phyloP scores from a whole-genome alignment of 73 alveolate species.

The Tetrahymena thermophila region DNA sequence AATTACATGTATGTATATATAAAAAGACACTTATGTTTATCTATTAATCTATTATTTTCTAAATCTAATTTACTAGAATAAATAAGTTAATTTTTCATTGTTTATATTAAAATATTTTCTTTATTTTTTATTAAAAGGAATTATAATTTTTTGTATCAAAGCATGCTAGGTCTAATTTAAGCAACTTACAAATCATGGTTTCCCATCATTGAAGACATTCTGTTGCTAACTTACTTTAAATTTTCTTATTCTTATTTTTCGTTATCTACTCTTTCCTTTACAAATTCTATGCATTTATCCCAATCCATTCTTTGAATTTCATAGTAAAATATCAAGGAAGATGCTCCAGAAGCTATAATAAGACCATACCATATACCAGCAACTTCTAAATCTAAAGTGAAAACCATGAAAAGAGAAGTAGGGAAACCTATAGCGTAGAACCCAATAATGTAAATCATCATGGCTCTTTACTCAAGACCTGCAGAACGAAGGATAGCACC shows the following conservation, averaged over 20 bases:
- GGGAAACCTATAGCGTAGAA: background rate
- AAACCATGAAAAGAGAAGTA: background rate
- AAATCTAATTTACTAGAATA: background rate
- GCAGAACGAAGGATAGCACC: background rate
- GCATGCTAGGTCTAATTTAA: background rate
- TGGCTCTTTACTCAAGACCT: background rate
- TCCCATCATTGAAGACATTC: background rate
- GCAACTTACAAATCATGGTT: background rate
- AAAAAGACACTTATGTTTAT: too few relatives aligned
- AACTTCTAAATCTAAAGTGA: background rate
- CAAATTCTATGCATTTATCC: background rate
- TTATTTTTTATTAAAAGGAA: too few relatives aligned
- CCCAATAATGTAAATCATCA: background rate
- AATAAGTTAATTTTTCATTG: too few relatives aligned
- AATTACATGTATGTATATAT: too few relatives aligned
- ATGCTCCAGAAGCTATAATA: background rate
- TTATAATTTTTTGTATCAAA: background rate
- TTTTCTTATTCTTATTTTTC: background rate
- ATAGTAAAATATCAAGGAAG: background rate
- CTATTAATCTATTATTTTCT: too few relatives aligned
- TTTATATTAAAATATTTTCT: background rate
- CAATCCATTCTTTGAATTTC: background rate
- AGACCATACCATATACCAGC: background rate
- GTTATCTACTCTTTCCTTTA: background rate
- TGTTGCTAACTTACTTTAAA: background rate